Evolutionary conservation across 106 monocot genomes (phyloP), one percentile per base, ranked within the genome.

Genomic region (Allium sativum): DNA sequence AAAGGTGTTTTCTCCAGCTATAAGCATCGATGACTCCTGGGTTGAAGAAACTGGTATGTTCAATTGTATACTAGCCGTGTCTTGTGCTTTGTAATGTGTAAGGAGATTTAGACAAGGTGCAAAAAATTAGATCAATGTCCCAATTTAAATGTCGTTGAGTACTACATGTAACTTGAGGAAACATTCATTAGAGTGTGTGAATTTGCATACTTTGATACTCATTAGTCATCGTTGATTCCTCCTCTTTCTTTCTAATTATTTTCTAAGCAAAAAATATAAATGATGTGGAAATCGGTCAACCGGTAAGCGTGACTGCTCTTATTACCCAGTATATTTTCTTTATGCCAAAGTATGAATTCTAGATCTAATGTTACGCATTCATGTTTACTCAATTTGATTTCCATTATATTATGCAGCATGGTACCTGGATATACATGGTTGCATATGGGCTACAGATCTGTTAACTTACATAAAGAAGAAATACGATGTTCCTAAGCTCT

Each of bases 401-500:
- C 1, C 4, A 31, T 31, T 5, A 31, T 50, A 12, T 7, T 12
- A 6, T 50, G 48, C 48, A 50, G 48, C 48, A 50, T 6, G 66
- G 66, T 53, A 51, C 52, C n/a, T 66, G 66, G 66, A 66, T 66
- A 42, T 42, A 66, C 18, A 53, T 66, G 31, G 52, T 53, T 40
- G 53, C 48, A 11, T 2, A 11, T 50, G 48, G 48, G 8, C 15
- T 50, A 15, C 11, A 7, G 48, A 50, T 40, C 15, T 65, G 43
- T 52, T 65, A 8, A 42, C 53, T 2, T 65, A 65, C 17, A 65
- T 53, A 8, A 52, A 65, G 15, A 15, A 54, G 0, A 21, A 53
- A 66, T 66, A 66, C 22, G 31, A 53, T n/a, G 44, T 31, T 58
- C 68, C 68, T 45, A 10, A 56, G 12, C 56, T 68, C 12, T 68